phyloP scores from a whole-genome alignment of 495 filamentous ascomycete species.

The Cercophora sp. region DNA sequence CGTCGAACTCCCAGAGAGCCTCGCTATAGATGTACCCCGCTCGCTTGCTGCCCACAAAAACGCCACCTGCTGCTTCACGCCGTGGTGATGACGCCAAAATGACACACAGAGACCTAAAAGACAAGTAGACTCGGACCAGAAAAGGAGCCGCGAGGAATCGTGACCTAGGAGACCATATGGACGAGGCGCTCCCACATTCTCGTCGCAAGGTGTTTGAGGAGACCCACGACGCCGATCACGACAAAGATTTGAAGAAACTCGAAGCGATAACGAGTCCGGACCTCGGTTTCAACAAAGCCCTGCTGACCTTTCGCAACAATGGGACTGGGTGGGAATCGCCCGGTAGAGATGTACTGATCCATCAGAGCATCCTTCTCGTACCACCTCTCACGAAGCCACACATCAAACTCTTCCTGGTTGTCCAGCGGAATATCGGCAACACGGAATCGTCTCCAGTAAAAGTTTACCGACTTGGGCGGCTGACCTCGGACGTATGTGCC shows the following conservation, averaged over 20 bases:
- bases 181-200: slow-evolving; percentile 21
- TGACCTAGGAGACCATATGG: not conserved
- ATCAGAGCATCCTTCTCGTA: slow-evolving; percentile 74
- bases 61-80: too few relatives aligned
- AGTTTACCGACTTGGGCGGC: slow-evolving; percentile 78
- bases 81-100: too few relatives aligned
- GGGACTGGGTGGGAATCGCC: slow-evolving; percentile 57
- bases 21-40: too few relatives aligned
- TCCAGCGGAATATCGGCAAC: slow-evolving; percentile 64
- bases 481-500: slow-evolving; percentile 72
- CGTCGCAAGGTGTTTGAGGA: slow-evolving; percentile 31
- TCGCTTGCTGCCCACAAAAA: too few relatives aligned
- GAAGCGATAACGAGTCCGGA: slow-evolving; percentile 40
- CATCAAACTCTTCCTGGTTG: slow-evolving; percentile 58
- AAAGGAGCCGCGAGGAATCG: too few relatives aligned
- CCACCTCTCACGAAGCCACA: slow-evolving; percentile 75
- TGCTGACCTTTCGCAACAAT: slow-evolving; percentile 34
- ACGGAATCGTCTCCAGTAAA: slow-evolving; percentile 75
- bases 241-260: slow-evolving; percentile 50
- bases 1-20: not conserved
- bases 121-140: too few relatives aligned
- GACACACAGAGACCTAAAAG: too few relatives aligned
- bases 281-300: slow-evolving; percentile 45
- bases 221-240: slow-evolving; percentile 35
- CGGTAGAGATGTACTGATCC: slow-evolving; percentile 64